Evolutionary conservation across 352 stramenopile species (phyloP).

Genomic region (Phytophthora ohioensis): DNA sequence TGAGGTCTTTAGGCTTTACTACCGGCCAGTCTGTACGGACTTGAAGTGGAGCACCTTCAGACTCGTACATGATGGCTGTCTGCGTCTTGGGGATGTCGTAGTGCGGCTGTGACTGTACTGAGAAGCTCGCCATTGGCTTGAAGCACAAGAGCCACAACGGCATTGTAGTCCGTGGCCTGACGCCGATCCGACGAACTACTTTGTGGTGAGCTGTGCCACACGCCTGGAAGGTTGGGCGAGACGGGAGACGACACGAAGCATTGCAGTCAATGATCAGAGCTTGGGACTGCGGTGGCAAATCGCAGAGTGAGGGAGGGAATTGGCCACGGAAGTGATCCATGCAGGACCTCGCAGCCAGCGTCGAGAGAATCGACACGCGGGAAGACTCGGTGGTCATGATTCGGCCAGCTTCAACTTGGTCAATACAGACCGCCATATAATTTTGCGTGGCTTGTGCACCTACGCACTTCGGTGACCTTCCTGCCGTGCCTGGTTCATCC

Average conservation of each 20-base stretch:
- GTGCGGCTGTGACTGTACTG: constrained; percentile 48
- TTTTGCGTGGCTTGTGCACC: constrained; percentile 8
- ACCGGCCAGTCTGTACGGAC: constrained; percentile 56
- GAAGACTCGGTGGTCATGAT: constrained; percentile 8
- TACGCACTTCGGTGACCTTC: neutral
- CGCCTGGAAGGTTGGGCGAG: constrained; percentile 32
- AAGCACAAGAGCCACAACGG: neutral
- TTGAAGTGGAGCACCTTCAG: constrained; percentile 44
- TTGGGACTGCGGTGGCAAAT: constrained; percentile 10
- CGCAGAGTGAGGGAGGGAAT: constrained; percentile 27
- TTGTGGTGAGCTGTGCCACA: constrained; percentile 27
- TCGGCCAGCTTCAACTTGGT: constrained; percentile 20
- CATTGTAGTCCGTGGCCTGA: constrained; percentile 19
- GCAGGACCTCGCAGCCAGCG: constrained; percentile 11
- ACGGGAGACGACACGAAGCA: constrained; percentile 40
- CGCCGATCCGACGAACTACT: constrained; percentile 19
- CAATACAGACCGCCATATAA: constrained; percentile 5
- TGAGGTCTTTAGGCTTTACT: constrained; percentile 48
- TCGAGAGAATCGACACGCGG: constrained; percentile 21
- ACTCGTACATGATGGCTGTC: constrained; percentile 53
- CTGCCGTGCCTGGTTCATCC: constrained; percentile 6
- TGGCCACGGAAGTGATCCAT: constrained; percentile 6
- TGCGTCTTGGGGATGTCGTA: constrained; percentile 63
- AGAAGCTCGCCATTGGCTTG: constrained; percentile 39
- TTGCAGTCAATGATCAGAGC: constrained; percentile 3